Base-by-base conservation (phyloP, 2,329 filamentous ascomycete genomes). In the Botrytis sinoallii region DNA sequence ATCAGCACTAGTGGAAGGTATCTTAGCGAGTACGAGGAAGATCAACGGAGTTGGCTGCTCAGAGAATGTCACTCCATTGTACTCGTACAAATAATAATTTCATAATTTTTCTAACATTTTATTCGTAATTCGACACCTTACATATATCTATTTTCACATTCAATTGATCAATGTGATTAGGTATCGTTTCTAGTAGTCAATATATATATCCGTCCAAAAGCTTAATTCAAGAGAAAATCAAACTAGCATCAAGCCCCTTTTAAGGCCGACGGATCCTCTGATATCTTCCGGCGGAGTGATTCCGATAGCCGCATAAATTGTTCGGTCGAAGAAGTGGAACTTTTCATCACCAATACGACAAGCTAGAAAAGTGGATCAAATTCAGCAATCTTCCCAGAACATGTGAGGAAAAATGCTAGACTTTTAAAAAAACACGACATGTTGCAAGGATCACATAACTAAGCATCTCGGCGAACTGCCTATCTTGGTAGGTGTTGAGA, bases 81-180 rank as follows among this genome's bases (percentile, higher is more conserved):
- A 1, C 6, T 32, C 2, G 3, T 55, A 0, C 14, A 18, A 18
- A 29, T 16, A 9, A 18, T 0, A 7, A 55, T 29, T 8, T 55
- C n/a, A 16, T 1, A 2, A 2, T 29, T 16, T 55, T 29, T 55
- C 14, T 29, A 16, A 18, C 2, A 55, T 16, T 29, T n/a, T 8
- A 18, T 55, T 16, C n/a, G 6, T 55, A n/a, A 7, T 55, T n/a
- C 10, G 6, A 16, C n/a, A 7, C 5, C 4, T n/a, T 55, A n/a
- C 16, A 5, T 16, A 3, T 29, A 18, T 1, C 10, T 1, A 6
- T 12, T 55, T 3, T 18, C 12, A 18, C 3, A 4, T 55, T 29
- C n/a, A 29, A 9, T 55, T 8, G 14, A 18, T 55, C 52, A 55
- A 29, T 55, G 8, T 18, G 12, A 29, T 18, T 55, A n/a, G 14